phyloP scores from a whole-genome alignment of 306 rosid species.

The Comarum palustre region DNA sequence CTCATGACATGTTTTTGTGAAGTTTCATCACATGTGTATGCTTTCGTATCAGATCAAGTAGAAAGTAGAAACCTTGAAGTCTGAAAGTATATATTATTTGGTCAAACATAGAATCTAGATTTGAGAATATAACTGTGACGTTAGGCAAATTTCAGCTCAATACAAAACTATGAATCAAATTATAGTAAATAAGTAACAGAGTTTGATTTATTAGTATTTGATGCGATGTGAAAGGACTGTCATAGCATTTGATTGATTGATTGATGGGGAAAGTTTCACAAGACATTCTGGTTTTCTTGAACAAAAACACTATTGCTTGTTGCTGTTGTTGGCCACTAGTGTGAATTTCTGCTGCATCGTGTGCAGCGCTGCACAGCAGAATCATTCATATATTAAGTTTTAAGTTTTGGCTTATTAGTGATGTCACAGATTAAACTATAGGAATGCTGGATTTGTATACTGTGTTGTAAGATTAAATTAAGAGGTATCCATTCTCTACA shows the following conservation, averaged over 20 bases:
- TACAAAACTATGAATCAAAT: background rate
- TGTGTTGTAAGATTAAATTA: too few species aligned
- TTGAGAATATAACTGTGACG: background rate
- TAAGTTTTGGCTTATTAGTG: background rate
- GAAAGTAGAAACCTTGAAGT: background rate
- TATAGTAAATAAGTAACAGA: background rate
- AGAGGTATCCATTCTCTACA: background rate
- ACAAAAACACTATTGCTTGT: background rate
- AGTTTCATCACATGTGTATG: background rate
- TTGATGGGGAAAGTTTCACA: background rate
- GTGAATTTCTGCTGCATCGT: too few species aligned
- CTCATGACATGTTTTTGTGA: constrained; percentile 1
- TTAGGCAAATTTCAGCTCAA: background rate
- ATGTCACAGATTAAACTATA: background rate
- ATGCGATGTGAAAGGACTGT: background rate
- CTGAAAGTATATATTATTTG: background rate
- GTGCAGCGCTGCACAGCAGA: too few species aligned
- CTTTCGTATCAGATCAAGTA: background rate
- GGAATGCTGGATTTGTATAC: background rate
- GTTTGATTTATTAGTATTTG: background rate
- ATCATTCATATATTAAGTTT: background rate
- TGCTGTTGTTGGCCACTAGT: too few species aligned
- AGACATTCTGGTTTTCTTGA: too few species aligned
- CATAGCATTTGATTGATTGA: background rate
- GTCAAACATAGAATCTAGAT: constrained; percentile 3